Percentiles rank a stretch among this genome's conserved stretches.
These are phyloP conservation scores for Penicillium herquei DNA, from an alignment of 495 filamentous ascomycete genomes.

Conservation along the genomic window DNA sequence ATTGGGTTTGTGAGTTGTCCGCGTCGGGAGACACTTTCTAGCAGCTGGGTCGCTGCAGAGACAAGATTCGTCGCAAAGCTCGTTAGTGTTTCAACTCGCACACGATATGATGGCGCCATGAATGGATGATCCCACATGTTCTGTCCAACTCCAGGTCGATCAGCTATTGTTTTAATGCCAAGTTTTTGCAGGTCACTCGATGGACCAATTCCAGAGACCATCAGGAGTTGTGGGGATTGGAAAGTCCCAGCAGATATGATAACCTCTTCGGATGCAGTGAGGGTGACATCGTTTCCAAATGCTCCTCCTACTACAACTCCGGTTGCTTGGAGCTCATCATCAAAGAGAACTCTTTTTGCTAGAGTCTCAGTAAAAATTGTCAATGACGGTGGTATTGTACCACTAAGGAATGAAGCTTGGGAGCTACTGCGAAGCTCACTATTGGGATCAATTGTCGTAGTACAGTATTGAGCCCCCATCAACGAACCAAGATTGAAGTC, in stretches of 20 bases:
- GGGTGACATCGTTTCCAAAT: conserved; percentile 14
- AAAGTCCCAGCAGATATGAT: conserved; percentile 19
- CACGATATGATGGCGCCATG: conserved; percentile 15
- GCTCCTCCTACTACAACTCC: conserved; percentile 21
- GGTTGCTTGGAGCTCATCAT: conserved; percentile 15
- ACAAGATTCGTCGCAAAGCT: conserved; percentile 10
- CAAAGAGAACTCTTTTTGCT: conserved; percentile 27
- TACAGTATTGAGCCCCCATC: conserved; percentile 37
- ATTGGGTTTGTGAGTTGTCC: conserved; percentile 40
- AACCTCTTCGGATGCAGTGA: conserved; percentile 13
- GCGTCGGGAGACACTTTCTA: conserved; percentile 5
- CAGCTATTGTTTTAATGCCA: conserved; percentile 6
- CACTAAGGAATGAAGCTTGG: conserved; percentile 32
- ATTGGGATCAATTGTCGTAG: conserved; percentile 36
- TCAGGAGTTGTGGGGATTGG: conserved; percentile 17
- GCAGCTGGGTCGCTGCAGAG: conserved; percentile 11
- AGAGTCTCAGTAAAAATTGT: conserved; percentile 19
- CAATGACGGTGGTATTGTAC: conserved; percentile 10
- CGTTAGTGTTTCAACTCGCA: conserved; percentile 23
- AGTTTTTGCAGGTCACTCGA: not conserved
- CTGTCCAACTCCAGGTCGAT: conserved; percentile 15
- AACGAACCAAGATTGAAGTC: conserved; percentile 35
- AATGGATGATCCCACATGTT: conserved; percentile 22
- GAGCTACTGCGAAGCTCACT: conserved; percentile 39
- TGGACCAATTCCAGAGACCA: conserved; percentile 17